phyloP scores from a whole-genome alignment of 2,329 filamentous ascomycete species.

The Colletotrichum trifolii region DNA sequence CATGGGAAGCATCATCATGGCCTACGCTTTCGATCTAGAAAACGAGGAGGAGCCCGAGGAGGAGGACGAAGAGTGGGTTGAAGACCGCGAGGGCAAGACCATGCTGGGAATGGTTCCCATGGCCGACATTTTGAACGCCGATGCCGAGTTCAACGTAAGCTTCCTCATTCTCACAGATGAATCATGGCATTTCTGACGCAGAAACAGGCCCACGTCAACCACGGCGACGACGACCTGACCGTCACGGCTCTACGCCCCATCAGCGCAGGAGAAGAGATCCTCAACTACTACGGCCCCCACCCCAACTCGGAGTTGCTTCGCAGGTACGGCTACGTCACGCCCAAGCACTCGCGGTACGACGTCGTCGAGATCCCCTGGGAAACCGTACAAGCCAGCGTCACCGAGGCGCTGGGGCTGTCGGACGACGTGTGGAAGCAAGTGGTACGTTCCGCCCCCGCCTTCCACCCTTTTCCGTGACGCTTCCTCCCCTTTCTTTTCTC shows the following conservation, averaged over 20 bases:
- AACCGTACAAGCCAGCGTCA: slow-evolving; percentile 61
- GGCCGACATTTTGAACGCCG: slow-evolving; percentile 89
- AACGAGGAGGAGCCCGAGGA: slow-evolving; percentile 67
- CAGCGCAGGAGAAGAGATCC: slow-evolving; percentile 77
- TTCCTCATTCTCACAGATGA: accelerated
- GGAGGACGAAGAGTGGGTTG: slow-evolving; percentile 72
- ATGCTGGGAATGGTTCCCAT: slow-evolving; percentile 90
- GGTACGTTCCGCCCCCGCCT: slow-evolving; percentile 45
- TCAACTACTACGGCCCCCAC: slow-evolving; percentile 90
- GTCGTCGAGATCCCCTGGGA: slow-evolving; percentile 81
- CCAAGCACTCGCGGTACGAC: slow-evolving; percentile 81
- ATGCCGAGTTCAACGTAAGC: slow-evolving; percentile 84
- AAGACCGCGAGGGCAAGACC: slow-evolving; percentile 67
- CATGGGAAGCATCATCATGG: slow-evolving; percentile 92
- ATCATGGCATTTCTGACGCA: neutral
- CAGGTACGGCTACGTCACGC: slow-evolving; percentile 88
- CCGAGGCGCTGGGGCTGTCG: slow-evolving; percentile 51
- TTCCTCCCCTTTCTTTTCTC: too few species aligned
- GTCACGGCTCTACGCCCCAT: slow-evolving; percentile 80
- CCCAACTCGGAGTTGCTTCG: slow-evolving; percentile 85
- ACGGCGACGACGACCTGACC: slow-evolving; percentile 66
- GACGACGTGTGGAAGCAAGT: slow-evolving; percentile 53
- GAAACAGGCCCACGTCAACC: slow-evolving; percentile 63
- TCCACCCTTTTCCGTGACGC: too few species aligned
- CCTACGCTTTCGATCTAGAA: slow-evolving; percentile 88